Evolutionary conservation across 306 rosid species (phyloP).

Genomic region (Rosa multiflora): DNA sequence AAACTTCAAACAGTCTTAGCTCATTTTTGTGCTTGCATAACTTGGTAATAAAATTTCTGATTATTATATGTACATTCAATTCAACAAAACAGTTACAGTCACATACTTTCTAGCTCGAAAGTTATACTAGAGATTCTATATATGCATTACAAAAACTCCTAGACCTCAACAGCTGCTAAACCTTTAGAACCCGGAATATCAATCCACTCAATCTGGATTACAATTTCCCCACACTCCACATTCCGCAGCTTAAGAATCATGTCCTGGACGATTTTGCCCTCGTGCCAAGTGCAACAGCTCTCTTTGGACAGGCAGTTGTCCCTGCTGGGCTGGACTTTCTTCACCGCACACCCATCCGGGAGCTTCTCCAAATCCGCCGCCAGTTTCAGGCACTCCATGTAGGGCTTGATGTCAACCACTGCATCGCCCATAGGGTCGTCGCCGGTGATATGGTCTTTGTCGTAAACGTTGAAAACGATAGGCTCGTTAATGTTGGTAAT

Average conservation of each 20-base stretch:
- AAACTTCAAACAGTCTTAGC: neutral
- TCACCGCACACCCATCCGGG: constrained; percentile 62
- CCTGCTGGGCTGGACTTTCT: constrained; percentile 54
- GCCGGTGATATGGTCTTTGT: constrained; percentile 59
- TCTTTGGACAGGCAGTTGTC: constrained; percentile 59
- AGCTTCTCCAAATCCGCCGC: constrained; percentile 32
- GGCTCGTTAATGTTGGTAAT: constrained; percentile 42
- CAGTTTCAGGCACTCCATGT: constrained; percentile 45
- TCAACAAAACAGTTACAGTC: neutral
- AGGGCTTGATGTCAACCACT: constrained; percentile 69
- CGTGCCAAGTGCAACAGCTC: constrained; percentile 62
- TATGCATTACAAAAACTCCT: neutral
- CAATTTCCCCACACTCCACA: constrained; percentile 70
- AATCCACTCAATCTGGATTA: constrained; percentile 64
- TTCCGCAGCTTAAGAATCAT: constrained; percentile 69
- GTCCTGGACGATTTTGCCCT: constrained; percentile 59
- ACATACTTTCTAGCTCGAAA: neutral
- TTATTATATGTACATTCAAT: neutral
- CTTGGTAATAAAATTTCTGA: neutral
- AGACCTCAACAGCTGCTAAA: constrained; percentile 16
- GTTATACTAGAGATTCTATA: neutral
- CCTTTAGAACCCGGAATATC: constrained; percentile 48
- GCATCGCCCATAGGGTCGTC: constrained; percentile 94
- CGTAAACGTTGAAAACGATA: constrained; percentile 57
- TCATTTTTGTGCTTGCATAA: neutral